A percentile compares a stretch with the other conserved stretches of the same genome.
Evolutionary conservation across 345 rosid species (phyloP).

Genomic region (Boechera retrofracta): DNA sequence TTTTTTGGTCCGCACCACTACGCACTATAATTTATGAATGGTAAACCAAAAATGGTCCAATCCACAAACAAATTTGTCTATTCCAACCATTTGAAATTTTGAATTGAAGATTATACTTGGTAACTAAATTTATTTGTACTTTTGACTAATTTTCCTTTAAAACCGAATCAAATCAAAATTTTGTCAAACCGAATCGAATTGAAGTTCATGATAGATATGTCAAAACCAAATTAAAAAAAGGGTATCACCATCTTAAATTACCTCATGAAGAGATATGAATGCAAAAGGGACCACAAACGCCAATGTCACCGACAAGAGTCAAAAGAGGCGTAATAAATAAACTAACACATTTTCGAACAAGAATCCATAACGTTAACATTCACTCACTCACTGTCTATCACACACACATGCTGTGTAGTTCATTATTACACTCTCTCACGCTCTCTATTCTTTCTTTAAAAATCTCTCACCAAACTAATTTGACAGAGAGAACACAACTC

Average conservation of each 20-base stretch:
- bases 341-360: conserved; percentile 44
- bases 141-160: neutral
- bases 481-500: conserved; percentile 28
- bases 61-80: no score
- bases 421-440: conserved; percentile 39
- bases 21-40: no score
- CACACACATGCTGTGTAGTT: conserved; percentile 35
- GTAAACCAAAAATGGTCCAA: no score
- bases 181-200: neutral
- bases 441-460: conserved; percentile 34
- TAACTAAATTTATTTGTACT: no score
- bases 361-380: conserved; percentile 44
- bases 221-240: neutral
- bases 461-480: conserved; percentile 9
- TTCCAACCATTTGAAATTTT: no score
- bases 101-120: no score
- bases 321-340: conserved; percentile 39
- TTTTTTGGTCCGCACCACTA: no score
- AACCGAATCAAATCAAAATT: neutral
- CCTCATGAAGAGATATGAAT: conserved; percentile 35
- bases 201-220: no score
- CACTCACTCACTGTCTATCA: conserved; percentile 35
- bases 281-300: conserved; percentile 45
- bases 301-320: conserved; percentile 42
- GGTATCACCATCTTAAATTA: conserved; percentile 23